phyloP scores from a whole-genome alignment of 2,329 filamentous ascomycete genomes.

The Hirsutella minnesotensis region DNA sequence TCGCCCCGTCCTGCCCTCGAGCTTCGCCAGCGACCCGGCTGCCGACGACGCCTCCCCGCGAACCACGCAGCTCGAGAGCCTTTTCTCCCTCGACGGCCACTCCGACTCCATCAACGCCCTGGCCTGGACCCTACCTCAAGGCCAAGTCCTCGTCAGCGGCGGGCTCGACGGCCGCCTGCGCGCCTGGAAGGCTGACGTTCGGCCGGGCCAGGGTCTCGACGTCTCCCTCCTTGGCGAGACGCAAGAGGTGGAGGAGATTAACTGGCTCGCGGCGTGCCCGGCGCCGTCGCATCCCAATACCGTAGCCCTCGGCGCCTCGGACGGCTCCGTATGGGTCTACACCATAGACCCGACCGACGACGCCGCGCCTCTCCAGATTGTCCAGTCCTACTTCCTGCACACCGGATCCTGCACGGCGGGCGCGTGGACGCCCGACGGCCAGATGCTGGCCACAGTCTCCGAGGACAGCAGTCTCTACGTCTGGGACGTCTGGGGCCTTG shows the following conservation, averaged over 20 bases:
- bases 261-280: conserved; percentile 76
- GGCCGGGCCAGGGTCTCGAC: conserved; percentile 33
- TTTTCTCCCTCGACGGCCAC: conserved; percentile 79
- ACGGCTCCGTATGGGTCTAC: conserved; percentile 95
- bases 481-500: conserved; percentile 80
- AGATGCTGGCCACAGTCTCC: conserved; percentile 73
- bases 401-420: conserved; percentile 79
- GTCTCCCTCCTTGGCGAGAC: conserved; percentile 60
- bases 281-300: conserved; percentile 61
- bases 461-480: conserved; percentile 86
- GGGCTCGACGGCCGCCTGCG: conserved; percentile 78
- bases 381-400: conserved; percentile 89
- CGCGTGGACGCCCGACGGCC: conserved; percentile 80
- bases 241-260: conserved; percentile 89
- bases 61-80: conserved; percentile 46
- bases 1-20: conserved; percentile 61
- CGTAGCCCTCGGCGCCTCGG: conserved; percentile 74
- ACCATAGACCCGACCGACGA: conserved; percentile 58
- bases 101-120: conserved; percentile 83
- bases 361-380: conserved; percentile 57
- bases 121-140: conserved; percentile 69
- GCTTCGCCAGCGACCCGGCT: conserved; percentile 56
- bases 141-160: conserved; percentile 75
- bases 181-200: conserved; percentile 47
- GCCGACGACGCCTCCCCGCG: conserved; percentile 32